phyloP scores from a whole-genome alignment of 768 basidiomycete genomes.

The Lactarius quietus region DNA sequence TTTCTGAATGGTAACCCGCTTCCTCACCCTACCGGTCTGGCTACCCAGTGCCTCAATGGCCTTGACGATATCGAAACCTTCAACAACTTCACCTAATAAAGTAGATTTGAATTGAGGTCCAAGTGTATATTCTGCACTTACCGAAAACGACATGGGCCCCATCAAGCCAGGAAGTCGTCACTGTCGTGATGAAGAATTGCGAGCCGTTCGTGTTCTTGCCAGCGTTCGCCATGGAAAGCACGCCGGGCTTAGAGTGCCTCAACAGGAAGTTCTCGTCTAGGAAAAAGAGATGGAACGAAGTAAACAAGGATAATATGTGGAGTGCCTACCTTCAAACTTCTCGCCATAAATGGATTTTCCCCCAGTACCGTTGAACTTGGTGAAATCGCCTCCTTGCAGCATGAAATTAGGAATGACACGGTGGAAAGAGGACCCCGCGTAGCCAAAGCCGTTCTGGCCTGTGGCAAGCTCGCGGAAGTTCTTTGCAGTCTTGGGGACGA shows the following conservation, averaged over 20 bases:
- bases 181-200: constrained; percentile 89
- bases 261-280: constrained; percentile 81
- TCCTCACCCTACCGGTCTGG: constrained; percentile 39
- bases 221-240: constrained; percentile 80
- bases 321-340: constrained; percentile 54
- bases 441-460: constrained; percentile 70
- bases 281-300: constrained; percentile 9
- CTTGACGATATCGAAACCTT: constrained; percentile 55
- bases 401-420: constrained; percentile 83
- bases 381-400: constrained; percentile 92
- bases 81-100: constrained; percentile 55
- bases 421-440: constrained; percentile 69
- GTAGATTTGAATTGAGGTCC: background rate
- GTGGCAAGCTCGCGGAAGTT: constrained; percentile 93
- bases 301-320: background rate
- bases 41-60: constrained; percentile 42
- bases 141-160: constrained; percentile 87
- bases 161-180: constrained; percentile 74
- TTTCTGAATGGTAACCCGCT: constrained; percentile 49
- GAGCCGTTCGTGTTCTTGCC: constrained; percentile 83
- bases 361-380: constrained; percentile 58
- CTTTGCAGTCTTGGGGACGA: constrained; percentile 65
- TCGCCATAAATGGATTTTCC: constrained; percentile 77
- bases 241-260: constrained; percentile 66
- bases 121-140: constrained; percentile 28